Evolutionary conservation across 2,329 filamentous ascomycete genomes (phyloP).

Genomic region (Nemania sp.): DNA sequence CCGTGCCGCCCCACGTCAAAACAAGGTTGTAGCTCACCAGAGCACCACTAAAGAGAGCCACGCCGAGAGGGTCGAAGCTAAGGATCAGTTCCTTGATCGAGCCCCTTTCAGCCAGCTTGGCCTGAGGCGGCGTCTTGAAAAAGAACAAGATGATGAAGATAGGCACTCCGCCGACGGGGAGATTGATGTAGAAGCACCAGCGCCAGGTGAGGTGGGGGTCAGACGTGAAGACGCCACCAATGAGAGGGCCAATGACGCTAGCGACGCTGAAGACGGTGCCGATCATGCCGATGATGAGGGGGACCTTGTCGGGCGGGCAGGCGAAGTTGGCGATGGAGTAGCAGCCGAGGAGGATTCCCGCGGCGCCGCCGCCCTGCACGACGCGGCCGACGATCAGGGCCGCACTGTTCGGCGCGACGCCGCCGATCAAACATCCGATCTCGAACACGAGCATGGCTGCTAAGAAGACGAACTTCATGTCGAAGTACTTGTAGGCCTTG

Average conservation of each 20-base stretch:
- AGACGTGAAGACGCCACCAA: constrained; percentile 42
- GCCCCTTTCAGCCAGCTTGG: constrained; percentile 2
- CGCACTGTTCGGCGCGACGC: constrained; percentile 40
- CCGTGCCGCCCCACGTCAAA: constrained; percentile 42
- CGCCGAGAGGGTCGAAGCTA: constrained; percentile 36
- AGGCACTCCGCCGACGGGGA: constrained; percentile 40
- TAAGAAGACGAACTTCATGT: constrained; percentile 40
- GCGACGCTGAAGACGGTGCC: constrained; percentile 40
- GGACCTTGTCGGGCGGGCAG: constrained; percentile 37
- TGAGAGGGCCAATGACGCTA: constrained; percentile 38
- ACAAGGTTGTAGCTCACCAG: constrained; percentile 38
- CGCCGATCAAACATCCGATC: constrained; percentile 44
- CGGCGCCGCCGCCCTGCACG: constrained; percentile 43
- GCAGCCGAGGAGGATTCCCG: constrained; percentile 42
- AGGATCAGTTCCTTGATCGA: constrained; percentile 27
- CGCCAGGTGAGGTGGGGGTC: constrained; percentile 37
- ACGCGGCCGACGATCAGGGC: constrained; percentile 46
- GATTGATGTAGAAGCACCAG: constrained; percentile 45
- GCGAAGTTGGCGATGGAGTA: constrained; percentile 37
- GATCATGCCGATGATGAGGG: constrained; percentile 40
- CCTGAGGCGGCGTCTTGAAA: constrained; percentile 32
- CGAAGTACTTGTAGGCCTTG: constrained; percentile 44
- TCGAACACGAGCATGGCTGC: constrained; percentile 39
- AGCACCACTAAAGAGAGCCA: constrained; percentile 29
- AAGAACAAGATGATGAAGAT: constrained; percentile 35